phyloP scores from a whole-genome alignment of 768 basidiomycete species.

The Russula foetens region DNA sequence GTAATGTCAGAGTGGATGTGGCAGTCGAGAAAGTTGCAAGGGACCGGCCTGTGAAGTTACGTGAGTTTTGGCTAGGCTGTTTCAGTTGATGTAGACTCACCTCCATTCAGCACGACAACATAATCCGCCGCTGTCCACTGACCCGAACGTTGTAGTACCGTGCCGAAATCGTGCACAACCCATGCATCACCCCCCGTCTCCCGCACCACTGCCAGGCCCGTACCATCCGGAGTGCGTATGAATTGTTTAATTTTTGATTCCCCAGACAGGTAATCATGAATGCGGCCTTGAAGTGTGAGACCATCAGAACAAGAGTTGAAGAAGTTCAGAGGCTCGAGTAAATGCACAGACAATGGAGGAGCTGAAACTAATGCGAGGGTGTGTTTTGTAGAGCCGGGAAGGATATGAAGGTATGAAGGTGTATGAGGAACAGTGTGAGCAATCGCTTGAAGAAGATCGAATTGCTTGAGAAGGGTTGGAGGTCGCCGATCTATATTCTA shows the following conservation, averaged over 20 bases:
- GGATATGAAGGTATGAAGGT: slow-evolving; percentile 45
- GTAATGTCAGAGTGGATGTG: slow-evolving; percentile 43
- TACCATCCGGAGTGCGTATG: slow-evolving; percentile 72
- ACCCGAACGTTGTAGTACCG: slow-evolving; percentile 39
- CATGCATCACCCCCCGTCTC: slow-evolving; percentile 57
- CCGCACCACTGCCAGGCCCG: slow-evolving; percentile 62
- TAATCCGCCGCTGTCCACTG: slow-evolving; percentile 52
- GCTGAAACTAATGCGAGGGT: slow-evolving; percentile 47
- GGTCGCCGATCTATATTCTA: slow-evolving; percentile 88
- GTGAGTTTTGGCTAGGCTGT: slow-evolving; percentile 3
- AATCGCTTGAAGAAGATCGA: slow-evolving; percentile 59
- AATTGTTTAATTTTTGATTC: slow-evolving; percentile 42
- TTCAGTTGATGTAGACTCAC: slow-evolving; percentile 30
- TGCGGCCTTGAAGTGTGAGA: slow-evolving; percentile 28
- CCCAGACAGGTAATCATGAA: slow-evolving; percentile 2
- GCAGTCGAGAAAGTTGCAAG: slow-evolving; percentile 52
- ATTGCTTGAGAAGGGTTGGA: slow-evolving; percentile 71
- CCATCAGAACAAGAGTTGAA: slow-evolving; percentile 51
- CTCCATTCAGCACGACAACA: slow-evolving; percentile 62
- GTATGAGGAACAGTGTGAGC: slow-evolving; percentile 39
- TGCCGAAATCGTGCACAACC: slow-evolving; percentile 42
- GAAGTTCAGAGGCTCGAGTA: slow-evolving; percentile 50
- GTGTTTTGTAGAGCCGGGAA: slow-evolving; percentile 39
- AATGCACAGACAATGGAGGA: slow-evolving; percentile 55
- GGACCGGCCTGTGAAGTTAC: slow-evolving; percentile 34